Percentiles rank a stretch among this genome's conserved stretches.
Conservation (phyloP, 2,329 filamentous ascomycete genomes). For the Nannizzia gypsea region DNA sequence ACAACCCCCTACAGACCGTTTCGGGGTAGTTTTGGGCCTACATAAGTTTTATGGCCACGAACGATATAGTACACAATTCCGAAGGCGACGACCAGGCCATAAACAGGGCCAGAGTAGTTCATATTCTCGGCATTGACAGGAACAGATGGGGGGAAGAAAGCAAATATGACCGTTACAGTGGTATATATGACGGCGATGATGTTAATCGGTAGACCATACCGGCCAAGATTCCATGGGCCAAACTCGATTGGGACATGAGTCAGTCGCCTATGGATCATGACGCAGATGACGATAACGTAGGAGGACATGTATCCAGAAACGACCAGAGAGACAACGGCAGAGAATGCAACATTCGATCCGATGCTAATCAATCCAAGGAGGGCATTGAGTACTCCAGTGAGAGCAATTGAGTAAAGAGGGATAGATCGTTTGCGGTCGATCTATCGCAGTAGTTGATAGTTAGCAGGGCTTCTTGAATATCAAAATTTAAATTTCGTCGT, state of each 20-base stretch:
- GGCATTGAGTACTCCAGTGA: not conserved
- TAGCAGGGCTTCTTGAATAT: not conserved
- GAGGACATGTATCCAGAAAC: slow-evolving; percentile 32
- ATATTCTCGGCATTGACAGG: slow-evolving; percentile 6
- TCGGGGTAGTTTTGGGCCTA: not conserved
- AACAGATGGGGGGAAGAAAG: slow-evolving; percentile 8
- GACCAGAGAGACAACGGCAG: slow-evolving; percentile 34
- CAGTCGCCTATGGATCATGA: slow-evolving; percentile 31
- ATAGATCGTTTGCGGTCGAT: slow-evolving; percentile 1
- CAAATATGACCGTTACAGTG: slow-evolving; percentile 9
- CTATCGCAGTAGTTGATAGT: not conserved
- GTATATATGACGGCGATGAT: slow-evolving; percentile 8
- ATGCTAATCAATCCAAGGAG: slow-evolving; percentile 41
- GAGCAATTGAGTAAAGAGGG: slow-evolving; percentile 2
- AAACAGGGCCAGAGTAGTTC: slow-evolving; percentile 30
- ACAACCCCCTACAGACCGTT: not conserved
- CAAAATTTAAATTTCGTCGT: too few species aligned
- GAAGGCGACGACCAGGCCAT: slow-evolving; percentile 29
- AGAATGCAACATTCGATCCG: slow-evolving; percentile 36
- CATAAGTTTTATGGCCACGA: slow-evolving; percentile 13
- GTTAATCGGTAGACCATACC: slow-evolving; percentile 17
- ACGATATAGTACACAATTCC: slow-evolving; percentile 29
- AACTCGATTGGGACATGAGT: slow-evolving; percentile 32
- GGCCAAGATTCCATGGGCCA: slow-evolving; percentile 35
- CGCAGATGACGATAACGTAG: slow-evolving; percentile 38